Base-by-base conservation (phyloP, 2,329 filamentous ascomycete genomes). In the Neoascochyta sp. region DNA sequence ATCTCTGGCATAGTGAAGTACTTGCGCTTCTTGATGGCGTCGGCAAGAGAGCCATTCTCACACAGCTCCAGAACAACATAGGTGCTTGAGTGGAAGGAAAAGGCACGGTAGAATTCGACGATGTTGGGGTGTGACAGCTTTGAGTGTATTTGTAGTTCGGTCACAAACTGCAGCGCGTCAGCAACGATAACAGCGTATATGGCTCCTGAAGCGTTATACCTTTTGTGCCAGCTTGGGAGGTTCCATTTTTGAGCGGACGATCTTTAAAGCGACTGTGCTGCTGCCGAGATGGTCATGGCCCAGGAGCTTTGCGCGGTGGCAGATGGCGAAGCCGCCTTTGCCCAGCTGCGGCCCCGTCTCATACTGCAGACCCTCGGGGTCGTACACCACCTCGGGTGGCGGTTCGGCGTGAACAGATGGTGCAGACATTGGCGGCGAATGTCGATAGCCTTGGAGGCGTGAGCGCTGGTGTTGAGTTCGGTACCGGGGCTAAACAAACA, bases 101-200 rank as follows among this genome's bases (percentile, higher is more conserved):
- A 98, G 18, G 92, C 92, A 49, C 90, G 81, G 53, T 94, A 80
- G 63, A 98, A 98, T 50, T 90, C 84, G 42, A 98, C 92, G 45
- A 98, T 90, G 62, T 95, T 95, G 30, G 85, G 84, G 57, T 98
- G 92, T 35, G 82, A 81, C 80, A 98, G 90, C 62, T 96, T 98
- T 23, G 92, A 95, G 67, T 98, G 92, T 39, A 98, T 95, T 65
- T 96, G 90, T 5, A 98, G 77, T 64, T 98, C 92, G 2, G 79
- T 81, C 33, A 80, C 76, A 60, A 83, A 83, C 78, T 82, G 43
- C 16, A 22, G 27, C 34, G 33, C 33, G 54, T 62, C 36, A 61
- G 54, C 33, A 45, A 17, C 15, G 16, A 10, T 4, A 10, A 9
- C n/a, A n/a, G n/a, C n/a, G n/a, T n/a, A n/a, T n/a, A n/a, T n/a